Evolutionary conservation across 2,329 filamentous ascomycete species (phyloP).

Genomic region (Pseudofabraea citricarpa): DNA sequence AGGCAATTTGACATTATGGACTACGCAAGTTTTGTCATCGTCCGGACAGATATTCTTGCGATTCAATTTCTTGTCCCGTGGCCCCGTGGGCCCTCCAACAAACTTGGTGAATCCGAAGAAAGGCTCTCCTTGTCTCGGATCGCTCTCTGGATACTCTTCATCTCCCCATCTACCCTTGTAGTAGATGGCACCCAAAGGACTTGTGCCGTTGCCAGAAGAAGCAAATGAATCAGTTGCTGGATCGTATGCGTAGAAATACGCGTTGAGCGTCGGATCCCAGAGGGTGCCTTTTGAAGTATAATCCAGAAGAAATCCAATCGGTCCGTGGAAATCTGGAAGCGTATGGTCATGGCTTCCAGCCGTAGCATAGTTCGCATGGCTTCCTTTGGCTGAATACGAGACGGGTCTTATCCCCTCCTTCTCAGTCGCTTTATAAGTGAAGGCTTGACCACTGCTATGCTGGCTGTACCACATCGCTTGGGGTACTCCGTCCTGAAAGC

Average conservation of each 20-base stretch:
- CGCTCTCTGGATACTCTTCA: constrained; percentile 46
- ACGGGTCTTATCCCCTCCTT: constrained; percentile 50
- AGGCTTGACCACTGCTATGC: constrained; percentile 58
- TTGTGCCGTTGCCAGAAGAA: constrained; percentile 17
- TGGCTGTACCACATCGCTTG: constrained; percentile 58
- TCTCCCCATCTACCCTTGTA: constrained; percentile 61
- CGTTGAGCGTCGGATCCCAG: constrained; percentile 55
- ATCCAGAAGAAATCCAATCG: constrained; percentile 46
- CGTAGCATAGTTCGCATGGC: constrained; percentile 61
- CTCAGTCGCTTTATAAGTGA: constrained; percentile 50
- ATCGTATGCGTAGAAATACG: constrained; percentile 52
- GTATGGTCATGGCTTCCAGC: constrained; percentile 56
- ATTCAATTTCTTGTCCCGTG: constrained; percentile 52
- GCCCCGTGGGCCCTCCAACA: constrained; percentile 54
- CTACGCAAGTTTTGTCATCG: constrained; percentile 23
- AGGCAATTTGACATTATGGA: constrained; percentile 15
- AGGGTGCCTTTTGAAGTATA: constrained; percentile 47
- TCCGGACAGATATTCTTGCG: constrained; percentile 52
- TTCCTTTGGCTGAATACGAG: constrained; percentile 53
- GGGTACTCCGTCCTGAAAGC: constrained; percentile 52
- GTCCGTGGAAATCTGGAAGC: constrained; percentile 55
- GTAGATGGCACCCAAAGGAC: constrained; percentile 49
- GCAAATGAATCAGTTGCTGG: constrained; percentile 20
- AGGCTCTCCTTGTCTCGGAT: constrained; percentile 30
- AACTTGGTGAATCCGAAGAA: constrained; percentile 47